A percentile compares a stretch with the other conserved stretches of the same genome.
Conservation (phyloP, 345 rosid genomes). For the Citrus trifoliata region DNA sequence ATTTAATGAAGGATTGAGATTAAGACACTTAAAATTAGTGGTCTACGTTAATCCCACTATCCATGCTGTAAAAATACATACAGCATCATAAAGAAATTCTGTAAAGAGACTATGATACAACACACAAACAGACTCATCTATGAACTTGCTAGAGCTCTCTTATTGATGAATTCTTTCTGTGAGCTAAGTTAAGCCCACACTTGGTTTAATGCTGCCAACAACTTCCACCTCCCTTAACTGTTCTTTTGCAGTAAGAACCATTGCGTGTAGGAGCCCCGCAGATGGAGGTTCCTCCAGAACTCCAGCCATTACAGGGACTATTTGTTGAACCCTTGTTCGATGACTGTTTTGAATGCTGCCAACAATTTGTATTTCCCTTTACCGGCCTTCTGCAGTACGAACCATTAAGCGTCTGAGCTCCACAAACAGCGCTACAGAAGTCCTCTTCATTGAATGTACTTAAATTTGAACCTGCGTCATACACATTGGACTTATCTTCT, state of each 20-base stretch:
- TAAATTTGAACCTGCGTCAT: background rate
- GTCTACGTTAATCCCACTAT: no score
- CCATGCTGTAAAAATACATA: no score
- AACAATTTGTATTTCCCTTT: slow-evolving; percentile 7
- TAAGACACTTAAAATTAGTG: no score
- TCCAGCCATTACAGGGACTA: background rate
- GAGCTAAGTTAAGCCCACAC: slow-evolving; percentile 31
- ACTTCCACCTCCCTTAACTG: slow-evolving; percentile 36
- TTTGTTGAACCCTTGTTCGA: background rate
- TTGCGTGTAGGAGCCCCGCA: slow-evolving; percentile 50
- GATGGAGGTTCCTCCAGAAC: slow-evolving; percentile 5
- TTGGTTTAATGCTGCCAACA: slow-evolving; percentile 63
- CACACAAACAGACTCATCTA: background rate
- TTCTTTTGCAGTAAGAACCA: slow-evolving; percentile 47
- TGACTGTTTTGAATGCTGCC: background rate
- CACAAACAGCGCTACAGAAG: background rate
- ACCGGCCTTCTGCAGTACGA: slow-evolving; percentile 3
- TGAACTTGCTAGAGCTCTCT: slow-evolving; percentile 18
- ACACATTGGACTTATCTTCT: background rate
- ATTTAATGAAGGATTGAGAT: no score
- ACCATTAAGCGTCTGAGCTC: background rate
- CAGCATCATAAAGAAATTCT: no score
- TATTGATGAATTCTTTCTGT: slow-evolving; percentile 21
- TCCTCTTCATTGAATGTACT: background rate
- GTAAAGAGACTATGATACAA: no score